A percentile compares a stretch with the other conserved stretches of the same genome.
These are phyloP conservation scores for Pythium oligandrum DNA, from an alignment of 352 stramenopile genomes.

Conservation along the genomic window DNA sequence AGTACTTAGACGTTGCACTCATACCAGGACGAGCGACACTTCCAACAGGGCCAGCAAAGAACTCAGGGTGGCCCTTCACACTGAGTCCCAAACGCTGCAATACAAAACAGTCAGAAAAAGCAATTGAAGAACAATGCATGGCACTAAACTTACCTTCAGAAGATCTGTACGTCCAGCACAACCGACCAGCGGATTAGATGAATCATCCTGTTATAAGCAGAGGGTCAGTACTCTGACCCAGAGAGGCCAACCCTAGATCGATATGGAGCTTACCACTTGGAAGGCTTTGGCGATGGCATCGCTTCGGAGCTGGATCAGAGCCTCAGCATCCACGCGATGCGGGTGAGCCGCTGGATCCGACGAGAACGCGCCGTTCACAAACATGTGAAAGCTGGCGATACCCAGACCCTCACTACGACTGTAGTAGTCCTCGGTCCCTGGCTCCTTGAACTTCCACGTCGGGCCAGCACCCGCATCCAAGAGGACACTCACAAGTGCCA, in stretches of 20 bases:
- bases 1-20: not conserved
- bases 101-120: not conserved
- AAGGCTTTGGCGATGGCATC: constrained; percentile 71
- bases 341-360: constrained; percentile 27
- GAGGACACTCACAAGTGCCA: constrained; percentile 75
- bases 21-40: constrained; percentile 36
- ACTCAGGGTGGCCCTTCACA: constrained; percentile 71
- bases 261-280: constrained; percentile 48
- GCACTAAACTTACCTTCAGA: constrained; percentile 35
- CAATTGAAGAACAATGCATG: not conserved
- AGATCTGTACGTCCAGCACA: constrained; percentile 66
- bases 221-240: too few species aligned
- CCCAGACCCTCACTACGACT: constrained; percentile 75
- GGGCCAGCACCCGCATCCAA: constrained; percentile 70
- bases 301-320: constrained; percentile 45
- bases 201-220: constrained; percentile 15
- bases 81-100: constrained; percentile 53
- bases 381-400: constrained; percentile 86
- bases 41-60: constrained; percentile 44
- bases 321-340: constrained; percentile 57
- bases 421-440: constrained; percentile 54
- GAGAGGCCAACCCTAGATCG: too few species aligned
- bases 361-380: constrained; percentile 66
- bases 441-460: constrained; percentile 73
- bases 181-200: constrained; percentile 74